Conservation (phyloP, 768 basidiomycete species). For the Tricholoma saponaceum region DNA sequence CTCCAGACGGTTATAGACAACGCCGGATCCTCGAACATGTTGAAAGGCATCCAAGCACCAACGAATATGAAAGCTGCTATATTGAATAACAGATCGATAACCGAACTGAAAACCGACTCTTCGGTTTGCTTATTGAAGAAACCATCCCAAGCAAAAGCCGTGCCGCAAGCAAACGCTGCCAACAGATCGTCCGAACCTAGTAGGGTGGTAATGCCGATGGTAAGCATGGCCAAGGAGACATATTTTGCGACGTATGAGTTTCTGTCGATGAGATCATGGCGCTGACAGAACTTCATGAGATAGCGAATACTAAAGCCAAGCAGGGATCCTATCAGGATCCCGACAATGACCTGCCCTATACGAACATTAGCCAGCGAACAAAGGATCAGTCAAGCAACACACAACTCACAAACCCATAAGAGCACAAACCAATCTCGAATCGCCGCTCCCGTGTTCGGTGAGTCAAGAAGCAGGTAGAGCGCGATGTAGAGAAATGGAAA, state of each 20-base stretch:
- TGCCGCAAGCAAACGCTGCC: constrained; percentile 91
- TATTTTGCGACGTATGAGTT: constrained; percentile 95
- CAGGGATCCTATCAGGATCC: constrained; percentile 66
- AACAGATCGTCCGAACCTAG: constrained; percentile 93
- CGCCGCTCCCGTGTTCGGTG: constrained; percentile 51
- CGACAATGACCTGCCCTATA: constrained; percentile 77
- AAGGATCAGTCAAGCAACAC: constrained; percentile 11
- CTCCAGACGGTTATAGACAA: constrained; percentile 80
- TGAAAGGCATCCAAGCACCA: constrained; percentile 97
- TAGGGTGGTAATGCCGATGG: constrained; percentile 79
- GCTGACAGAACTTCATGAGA: constrained; percentile 91
- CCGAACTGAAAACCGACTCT: constrained; percentile 92
- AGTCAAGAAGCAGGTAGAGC: constrained; percentile 79
- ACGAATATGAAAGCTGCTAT: constrained; percentile 93
- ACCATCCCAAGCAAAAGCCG: constrained; percentile 95
- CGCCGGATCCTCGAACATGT: constrained; percentile 60
- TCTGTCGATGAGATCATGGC: constrained; percentile 82
- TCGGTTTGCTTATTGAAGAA: constrained; percentile 94
- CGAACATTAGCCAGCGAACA: constrained; percentile 6
- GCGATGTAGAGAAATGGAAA: constrained; percentile 93
- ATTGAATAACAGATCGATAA: constrained; percentile 95
- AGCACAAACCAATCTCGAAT: constrained; percentile 85
- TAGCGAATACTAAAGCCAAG: constrained; percentile 80
- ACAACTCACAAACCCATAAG: constrained; percentile 76
- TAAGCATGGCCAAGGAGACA: constrained; percentile 76